These are phyloP conservation scores for Bipolaris oryzae DNA, from an alignment of 2,329 filamentous ascomycete genomes.

Conservation along the genomic window DNA sequence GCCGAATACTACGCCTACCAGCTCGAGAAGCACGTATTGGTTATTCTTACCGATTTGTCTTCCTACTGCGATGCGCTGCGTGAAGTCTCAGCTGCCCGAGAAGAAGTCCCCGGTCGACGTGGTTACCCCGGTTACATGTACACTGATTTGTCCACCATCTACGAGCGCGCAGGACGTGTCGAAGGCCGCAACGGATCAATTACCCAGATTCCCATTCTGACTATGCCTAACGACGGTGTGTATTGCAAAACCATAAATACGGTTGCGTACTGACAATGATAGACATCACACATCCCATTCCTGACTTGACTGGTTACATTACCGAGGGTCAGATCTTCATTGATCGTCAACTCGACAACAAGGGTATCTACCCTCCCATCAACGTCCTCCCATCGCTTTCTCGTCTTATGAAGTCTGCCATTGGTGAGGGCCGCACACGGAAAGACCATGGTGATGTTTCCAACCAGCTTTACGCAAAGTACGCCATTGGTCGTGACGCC, in stretches of 20 bases:
- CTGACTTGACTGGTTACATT: slow-evolving; percentile 98
- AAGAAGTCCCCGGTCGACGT: slow-evolving; percentile 98
- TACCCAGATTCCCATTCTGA: slow-evolving; percentile 97
- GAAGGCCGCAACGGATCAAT: slow-evolving; percentile 97
- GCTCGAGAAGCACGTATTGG: slow-evolving; percentile 98
- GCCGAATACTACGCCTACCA: slow-evolving; percentile 99
- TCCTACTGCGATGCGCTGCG: slow-evolving; percentile 98
- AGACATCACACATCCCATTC: slow-evolving; percentile 98
- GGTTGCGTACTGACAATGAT: slow-evolving; percentile 19
- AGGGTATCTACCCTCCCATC: slow-evolving; percentile 97
- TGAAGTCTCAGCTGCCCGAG: slow-evolving; percentile 95
- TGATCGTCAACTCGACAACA: slow-evolving; percentile 91
- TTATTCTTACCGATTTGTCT: slow-evolving; percentile 97
- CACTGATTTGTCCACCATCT: slow-evolving; percentile 99
- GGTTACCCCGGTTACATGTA: slow-evolving; percentile 99
- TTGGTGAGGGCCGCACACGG: slow-evolving; percentile 94
- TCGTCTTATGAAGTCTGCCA: slow-evolving; percentile 99
- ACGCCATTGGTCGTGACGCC: slow-evolving; percentile 97
- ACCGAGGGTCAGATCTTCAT: slow-evolving; percentile 99
- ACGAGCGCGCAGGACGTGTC: slow-evolving; percentile 98
- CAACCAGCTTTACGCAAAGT: slow-evolving; percentile 99
- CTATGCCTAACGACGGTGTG: slow-evolving; percentile 95
- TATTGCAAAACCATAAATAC: neutral
- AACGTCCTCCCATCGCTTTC: slow-evolving; percentile 98
- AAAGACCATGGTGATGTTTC: slow-evolving; percentile 98